These are phyloP conservation scores for Vitis vinifera DNA, from an alignment of 164 flowering plant genomes.

Conservation along the genomic window ASM3070453v1 NC_081818.1:13392501-13393000, in stretches of 20 bases:
- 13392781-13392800: too few relatives aligned
- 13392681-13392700: background rate
- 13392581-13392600: too few relatives aligned
- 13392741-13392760: background rate
- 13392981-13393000: constrained; percentile 47
- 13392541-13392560: too few relatives aligned
- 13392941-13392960: constrained; percentile 55
- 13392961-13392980: constrained; percentile 63
- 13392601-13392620: background rate
- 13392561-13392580: too few relatives aligned
- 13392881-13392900: background rate
- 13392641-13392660: constrained; percentile 1
- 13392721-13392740: background rate
- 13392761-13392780: too few relatives aligned
- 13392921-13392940: constrained; percentile 50
- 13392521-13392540: too few relatives aligned
- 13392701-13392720: background rate
- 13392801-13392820: too few relatives aligned
- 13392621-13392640: background rate
- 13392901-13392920: background rate
- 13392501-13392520: too few relatives aligned
- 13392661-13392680: background rate
- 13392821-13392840: too few relatives aligned
- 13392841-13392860: too few relatives aligned
- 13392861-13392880: too few relatives aligned